Evolutionary conservation across 371 early-diverging fungal genomes (phyloP), one percentile per base, ranked within the genome.

Genomic region (Mucor mucedo): DNA sequence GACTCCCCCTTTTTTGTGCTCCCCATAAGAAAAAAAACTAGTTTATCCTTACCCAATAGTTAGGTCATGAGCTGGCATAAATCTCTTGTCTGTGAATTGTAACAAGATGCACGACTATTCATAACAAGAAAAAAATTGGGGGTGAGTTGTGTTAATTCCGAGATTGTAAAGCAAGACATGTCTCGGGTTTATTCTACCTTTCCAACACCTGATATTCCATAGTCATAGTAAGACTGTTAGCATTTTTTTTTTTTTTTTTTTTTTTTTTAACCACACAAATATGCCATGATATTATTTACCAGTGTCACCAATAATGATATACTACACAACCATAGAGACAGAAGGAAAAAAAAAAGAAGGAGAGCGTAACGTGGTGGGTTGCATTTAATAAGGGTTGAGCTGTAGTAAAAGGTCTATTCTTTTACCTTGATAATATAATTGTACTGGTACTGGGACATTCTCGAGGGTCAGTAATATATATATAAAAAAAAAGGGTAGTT

Each of bases 11-110:
- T 21, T 21, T 21, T 21, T 21, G 21, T 35, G 35, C 35, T 8
- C 35, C 35, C 8, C 8, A 35, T 6, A 35, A 6, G 8, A 35
- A 35, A 35, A 11, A 11, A 11, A 47, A 47, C 9, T 47, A n/a
- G 5, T 14, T 30, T 54, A n/a, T 28, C 39, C 52, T 65, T 83
- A 89, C 84, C 93, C 93, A 73, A 93, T 93, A 16, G 93, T 93
- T 70, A 92, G 77, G 63, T 93, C 93, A 67, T 92, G 93, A 55
- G 90, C 90, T 29, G 91, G 89, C 73, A 89, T 87, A 70, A 93
- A 93, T 53, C 92, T 84, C 72, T 89, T 88, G 71, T 93, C 93
- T 28, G 92, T 92, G 65, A 92, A 93, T 76, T 91, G 92, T 62
- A 93, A 70, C 44, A 93, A 76, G 63, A 93, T 78, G 66, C 92